These are phyloP conservation scores for Candida nitratophila DNA, from an alignment of 805 yeast genomes.

Conservation along the genomic window DNA sequence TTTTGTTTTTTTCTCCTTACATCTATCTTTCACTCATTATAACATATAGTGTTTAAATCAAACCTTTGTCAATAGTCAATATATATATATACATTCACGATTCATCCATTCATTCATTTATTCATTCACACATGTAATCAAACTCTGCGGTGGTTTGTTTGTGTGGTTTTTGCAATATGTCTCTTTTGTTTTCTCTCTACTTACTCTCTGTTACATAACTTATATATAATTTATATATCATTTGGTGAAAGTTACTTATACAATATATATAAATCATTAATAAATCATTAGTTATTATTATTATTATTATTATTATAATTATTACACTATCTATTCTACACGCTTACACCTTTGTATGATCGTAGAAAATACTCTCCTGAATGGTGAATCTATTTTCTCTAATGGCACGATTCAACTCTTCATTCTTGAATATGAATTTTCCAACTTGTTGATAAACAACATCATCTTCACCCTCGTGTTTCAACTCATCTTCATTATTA, in stretches of 20 bases:
- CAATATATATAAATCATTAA: background rate
- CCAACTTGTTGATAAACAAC: conserved; percentile 25
- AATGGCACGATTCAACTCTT: conserved; percentile 31
- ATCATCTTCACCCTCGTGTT: background rate
- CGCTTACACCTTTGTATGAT: background rate
- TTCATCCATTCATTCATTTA: conserved; percentile 8
- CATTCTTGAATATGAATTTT: conserved; percentile 39
- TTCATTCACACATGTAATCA: too few relatives aligned
- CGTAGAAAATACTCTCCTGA: conserved; percentile 29
- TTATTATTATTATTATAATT: too few relatives aligned
- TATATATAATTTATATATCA: too few relatives aligned
- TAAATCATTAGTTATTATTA: too few relatives aligned
- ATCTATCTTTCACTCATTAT: too few relatives aligned
- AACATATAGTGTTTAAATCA: too few relatives aligned
- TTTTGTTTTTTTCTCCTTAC: too few relatives aligned
- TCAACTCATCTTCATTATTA: background rate
- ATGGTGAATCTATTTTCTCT: conserved; percentile 23
- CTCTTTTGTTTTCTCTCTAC: too few relatives aligned
- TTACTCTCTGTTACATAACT: too few relatives aligned
- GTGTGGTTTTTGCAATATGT: too few relatives aligned
- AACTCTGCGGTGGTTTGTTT: too few relatives aligned
- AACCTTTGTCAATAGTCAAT: background rate
- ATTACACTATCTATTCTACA: background rate
- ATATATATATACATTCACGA: background rate
- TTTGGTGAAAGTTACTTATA: background rate